Conservation (phyloP, 805 yeast species). For the Teunomyces pallodes region DNA sequence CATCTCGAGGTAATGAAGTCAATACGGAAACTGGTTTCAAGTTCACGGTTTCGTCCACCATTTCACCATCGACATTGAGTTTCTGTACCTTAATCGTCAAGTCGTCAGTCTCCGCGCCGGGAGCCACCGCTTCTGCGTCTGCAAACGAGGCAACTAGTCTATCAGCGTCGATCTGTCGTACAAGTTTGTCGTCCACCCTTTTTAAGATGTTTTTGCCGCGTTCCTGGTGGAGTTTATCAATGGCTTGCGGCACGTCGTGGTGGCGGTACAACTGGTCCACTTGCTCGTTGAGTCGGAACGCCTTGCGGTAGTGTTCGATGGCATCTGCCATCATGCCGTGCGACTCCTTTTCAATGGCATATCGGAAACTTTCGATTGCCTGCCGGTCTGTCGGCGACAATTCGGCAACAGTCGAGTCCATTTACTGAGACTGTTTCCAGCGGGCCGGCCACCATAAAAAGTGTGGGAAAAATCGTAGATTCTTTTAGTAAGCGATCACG, state of each 20-base stretch:
- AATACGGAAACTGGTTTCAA: constrained; percentile 36
- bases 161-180: constrained; percentile 43
- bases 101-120: constrained; percentile 19
- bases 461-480: constrained; percentile 15
- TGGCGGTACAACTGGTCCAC: constrained; percentile 71
- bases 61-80: constrained; percentile 15
- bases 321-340: constrained; percentile 84
- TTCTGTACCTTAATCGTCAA: constrained; percentile 26
- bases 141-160: constrained; percentile 36
- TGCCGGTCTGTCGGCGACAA: constrained; percentile 13
- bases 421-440: background rate
- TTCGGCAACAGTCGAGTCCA: constrained; percentile 6
- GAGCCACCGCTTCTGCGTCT: constrained; percentile 27
- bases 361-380: constrained; percentile 66
- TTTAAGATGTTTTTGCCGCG: constrained; percentile 28
- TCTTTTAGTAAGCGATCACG: background rate
- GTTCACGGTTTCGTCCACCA: constrained; percentile 14
- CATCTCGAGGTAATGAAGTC: constrained; percentile 50
- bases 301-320: constrained; percentile 65
- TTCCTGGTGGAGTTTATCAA: constrained; percentile 22
- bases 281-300: constrained; percentile 54
- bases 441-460: constrained; percentile 14
- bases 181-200: constrained; percentile 33
- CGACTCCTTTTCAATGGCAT: constrained; percentile 68
- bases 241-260: constrained; percentile 44